Percentiles rank a stretch among this genome's conserved stretches.
Conservation (phyloP, 1,284 basidiomycete genomes). For the Polyporus tsugae region DNA sequence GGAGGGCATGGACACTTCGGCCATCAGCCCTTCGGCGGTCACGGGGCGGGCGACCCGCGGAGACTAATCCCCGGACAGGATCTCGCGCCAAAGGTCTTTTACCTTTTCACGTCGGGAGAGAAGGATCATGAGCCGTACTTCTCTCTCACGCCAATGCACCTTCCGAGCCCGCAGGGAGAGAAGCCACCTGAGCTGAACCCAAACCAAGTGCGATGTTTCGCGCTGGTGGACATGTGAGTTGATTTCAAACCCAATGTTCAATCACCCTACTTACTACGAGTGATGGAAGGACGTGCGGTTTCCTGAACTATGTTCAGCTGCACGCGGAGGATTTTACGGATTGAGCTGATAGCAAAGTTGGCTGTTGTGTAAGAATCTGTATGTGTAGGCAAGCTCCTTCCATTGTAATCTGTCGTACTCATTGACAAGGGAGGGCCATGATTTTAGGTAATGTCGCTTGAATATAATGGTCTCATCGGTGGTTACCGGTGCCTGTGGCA, state of each 20-base stretch:
- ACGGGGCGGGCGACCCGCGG: slow-evolving; percentile 5
- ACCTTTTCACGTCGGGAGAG: slow-evolving; percentile 37
- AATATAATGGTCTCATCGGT: neutral
- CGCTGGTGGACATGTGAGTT: slow-evolving; percentile 32
- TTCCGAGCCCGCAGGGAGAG: slow-evolving; percentile 21
- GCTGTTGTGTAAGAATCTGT: neutral
- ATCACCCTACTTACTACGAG: neutral
- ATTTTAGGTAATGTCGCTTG: neutral
- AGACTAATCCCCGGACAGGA: slow-evolving; percentile 28
- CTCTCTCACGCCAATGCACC: slow-evolving; percentile 35
- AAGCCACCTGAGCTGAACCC: slow-evolving; percentile 27
- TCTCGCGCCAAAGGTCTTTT: slow-evolving; percentile 34
- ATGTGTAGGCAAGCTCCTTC: neutral
- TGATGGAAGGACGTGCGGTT: slow-evolving; percentile 34
- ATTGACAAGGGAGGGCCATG: neutral
- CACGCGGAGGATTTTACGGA: slow-evolving; percentile 40
- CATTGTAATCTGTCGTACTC: neutral
- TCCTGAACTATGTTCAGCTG: slow-evolving; percentile 42
- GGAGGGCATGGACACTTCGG: slow-evolving; percentile 8
- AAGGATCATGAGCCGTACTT: slow-evolving; percentile 34
- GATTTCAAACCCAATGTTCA: neutral
- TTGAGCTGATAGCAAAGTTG: neutral
- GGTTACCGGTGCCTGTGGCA: neutral
- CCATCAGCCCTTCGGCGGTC: slow-evolving; percentile 19
- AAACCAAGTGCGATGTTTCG: slow-evolving; percentile 26